Conservation (phyloP, 2,329 filamentous ascomycete genomes). For the Macroventuria anomochaeta region DNA sequence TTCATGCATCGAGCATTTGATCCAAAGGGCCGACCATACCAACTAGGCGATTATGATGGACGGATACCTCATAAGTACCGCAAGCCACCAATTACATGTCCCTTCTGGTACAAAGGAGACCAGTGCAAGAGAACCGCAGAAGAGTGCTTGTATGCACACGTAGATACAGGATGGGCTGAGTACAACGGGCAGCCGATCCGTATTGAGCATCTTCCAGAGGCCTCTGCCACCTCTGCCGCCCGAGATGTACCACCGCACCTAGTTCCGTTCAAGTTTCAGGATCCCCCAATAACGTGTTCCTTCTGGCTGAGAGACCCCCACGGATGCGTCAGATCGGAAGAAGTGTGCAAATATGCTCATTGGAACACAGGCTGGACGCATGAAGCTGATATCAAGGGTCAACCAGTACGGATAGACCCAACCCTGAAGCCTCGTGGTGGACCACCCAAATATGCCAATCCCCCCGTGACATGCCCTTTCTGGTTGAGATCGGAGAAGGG, state of each 20-base stretch:
- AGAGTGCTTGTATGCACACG: slow-evolving; percentile 37
- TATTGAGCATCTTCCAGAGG: neutral
- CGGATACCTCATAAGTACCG: slow-evolving; percentile 35
- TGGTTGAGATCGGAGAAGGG: slow-evolving; percentile 21
- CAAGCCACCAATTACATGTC: slow-evolving; percentile 38
- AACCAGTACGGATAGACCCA: slow-evolving; percentile 20
- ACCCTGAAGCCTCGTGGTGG: neutral
- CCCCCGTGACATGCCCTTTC: slow-evolving; percentile 23
- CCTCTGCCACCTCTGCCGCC: neutral
- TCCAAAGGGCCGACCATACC: slow-evolving; percentile 23
- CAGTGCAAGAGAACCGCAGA: slow-evolving; percentile 30
- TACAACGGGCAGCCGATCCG: neutral
- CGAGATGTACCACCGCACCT: neutral
- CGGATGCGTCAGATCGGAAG: slow-evolving; percentile 20
- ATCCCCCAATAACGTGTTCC: slow-evolving; percentile 28
- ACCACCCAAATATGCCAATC: slow-evolving; percentile 2
- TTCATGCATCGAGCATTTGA: slow-evolving; percentile 40
- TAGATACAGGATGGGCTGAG: slow-evolving; percentile 36
- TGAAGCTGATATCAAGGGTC: neutral
- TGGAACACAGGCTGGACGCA: slow-evolving; percentile 30
- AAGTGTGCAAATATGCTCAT: slow-evolving; percentile 30
- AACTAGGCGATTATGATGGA: slow-evolving; percentile 24
- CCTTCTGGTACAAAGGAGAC: slow-evolving; percentile 28
- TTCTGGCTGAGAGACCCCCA: slow-evolving; percentile 24
- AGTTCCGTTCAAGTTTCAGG: slow-evolving; percentile 13